Evolutionary conservation across 2,329 filamentous ascomycete species (phyloP), one percentile per base, ranked within the genome.

Genomic region (Diaporthe batatas): DNA sequence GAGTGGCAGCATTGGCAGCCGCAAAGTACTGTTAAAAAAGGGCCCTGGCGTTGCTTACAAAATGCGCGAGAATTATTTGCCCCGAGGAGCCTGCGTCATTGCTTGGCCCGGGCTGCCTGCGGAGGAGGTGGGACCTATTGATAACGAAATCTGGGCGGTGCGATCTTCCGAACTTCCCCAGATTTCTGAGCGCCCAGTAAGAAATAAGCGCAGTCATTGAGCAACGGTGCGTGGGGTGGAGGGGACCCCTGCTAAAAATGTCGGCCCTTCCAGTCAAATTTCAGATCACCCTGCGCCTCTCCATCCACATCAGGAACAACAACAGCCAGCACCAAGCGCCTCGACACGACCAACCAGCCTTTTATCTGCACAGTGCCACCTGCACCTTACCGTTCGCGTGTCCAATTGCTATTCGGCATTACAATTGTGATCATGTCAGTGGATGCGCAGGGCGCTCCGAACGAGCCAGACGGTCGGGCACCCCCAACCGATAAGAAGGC

Each of bases 11-110:
- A 6, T 23, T 18, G 36, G 49, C 16, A 53, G 39, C 23, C 18
- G 36, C 39, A 21, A 25, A 49, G 32, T 23, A 47, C 14, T 23
- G n/a, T 74, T 62, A 47, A 51, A 32, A 51, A 36, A 51, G n/a
- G 23, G 62, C 8, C 62, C 62, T 12, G 25, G 25, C 54, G 68
- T 36, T 72, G 58, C 58, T 68, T 42, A 72, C 70, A 67, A 67
- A 72, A 67, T 47, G 34, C 58, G 64, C n/a, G 65, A 62, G 72
- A 71, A 71, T 68, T 62, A 70, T 73, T 73, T 51, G 72, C 51
- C 68, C 58, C 57, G 8, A 18, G 53, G 39, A 42, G 23, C 44
- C 51, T 73, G 72, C 72, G 72, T 73, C 72, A 73, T 73, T 29
- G 55, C 68, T 58, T 70, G 55, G 68, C 29, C 55, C 14, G 44